phyloP scores from a whole-genome alignment of 208 protist species.

The Crithidia acanthocephali region DNA sequence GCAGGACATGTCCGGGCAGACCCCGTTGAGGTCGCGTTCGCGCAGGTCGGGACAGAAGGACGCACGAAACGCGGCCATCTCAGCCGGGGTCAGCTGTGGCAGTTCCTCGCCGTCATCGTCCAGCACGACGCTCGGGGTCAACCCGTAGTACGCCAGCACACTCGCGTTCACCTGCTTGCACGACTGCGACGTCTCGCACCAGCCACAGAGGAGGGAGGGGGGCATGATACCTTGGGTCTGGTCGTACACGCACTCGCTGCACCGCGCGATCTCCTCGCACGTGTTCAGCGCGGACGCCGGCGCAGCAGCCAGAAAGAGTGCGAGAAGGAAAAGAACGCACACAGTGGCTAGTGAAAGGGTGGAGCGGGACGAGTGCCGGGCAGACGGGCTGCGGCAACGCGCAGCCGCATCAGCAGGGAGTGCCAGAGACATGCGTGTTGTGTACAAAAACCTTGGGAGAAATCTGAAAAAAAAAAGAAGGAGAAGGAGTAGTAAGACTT shows the following conservation, averaged over 20 bases:
- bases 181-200: conserved; percentile 43
- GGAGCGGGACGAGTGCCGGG: neutral
- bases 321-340: neutral
- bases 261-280: conserved; percentile 41
- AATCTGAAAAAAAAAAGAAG: neutral
- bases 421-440: neutral
- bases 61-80: conserved; percentile 22
- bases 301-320: neutral
- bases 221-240: conserved; percentile 55
- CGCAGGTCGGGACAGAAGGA: conserved; percentile 49
- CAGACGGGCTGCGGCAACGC: neutral
- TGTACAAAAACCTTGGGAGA: neutral
- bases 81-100: conserved; percentile 9
- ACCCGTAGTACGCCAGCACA: conserved; percentile 24
- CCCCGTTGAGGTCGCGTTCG: conserved; percentile 36
- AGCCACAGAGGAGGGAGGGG: conserved; percentile 44
- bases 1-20: conserved; percentile 62
- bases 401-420: too few relatives aligned
- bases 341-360: too few relatives aligned
- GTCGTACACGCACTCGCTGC: conserved; percentile 67
- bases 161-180: conserved; percentile 51
- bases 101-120: neutral
- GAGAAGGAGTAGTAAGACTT: neutral
- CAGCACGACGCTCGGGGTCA: neutral
- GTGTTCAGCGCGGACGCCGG: conserved; percentile 26